A percentile compares a stretch with the other conserved stretches of the same genome.
Conservation (phyloP, 352 stramenopile genomes). For the Phytophthora pini region DNA sequence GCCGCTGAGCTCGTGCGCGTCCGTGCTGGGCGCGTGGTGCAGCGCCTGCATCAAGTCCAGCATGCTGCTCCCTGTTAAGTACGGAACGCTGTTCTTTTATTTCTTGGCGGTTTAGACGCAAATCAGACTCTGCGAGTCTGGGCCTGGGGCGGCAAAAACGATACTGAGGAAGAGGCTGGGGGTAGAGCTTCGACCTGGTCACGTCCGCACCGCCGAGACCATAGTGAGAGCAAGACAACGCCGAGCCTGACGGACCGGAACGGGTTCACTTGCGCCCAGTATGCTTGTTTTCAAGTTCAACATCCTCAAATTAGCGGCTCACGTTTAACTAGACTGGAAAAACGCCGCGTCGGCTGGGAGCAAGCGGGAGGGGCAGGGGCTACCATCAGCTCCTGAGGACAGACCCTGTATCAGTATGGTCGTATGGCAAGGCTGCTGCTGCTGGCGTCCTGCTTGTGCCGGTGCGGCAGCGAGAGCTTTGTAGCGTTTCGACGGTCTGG, state of each 20-base stretch:
- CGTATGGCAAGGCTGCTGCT: background rate
- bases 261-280: constrained; percentile 16
- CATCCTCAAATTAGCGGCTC: constrained; percentile 16
- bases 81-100: background rate
- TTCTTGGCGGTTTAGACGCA: constrained; percentile 1
- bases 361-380: background rate
- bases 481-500: constrained; percentile 23
- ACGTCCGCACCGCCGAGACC: constrained; percentile 3
- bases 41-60: constrained; percentile 41
- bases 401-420: constrained; percentile 3
- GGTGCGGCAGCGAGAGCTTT: constrained; percentile 13
- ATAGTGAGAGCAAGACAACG: constrained; percentile 18
- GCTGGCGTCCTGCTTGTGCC: constrained; percentile 4
- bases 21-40: constrained; percentile 18
- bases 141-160: no score
- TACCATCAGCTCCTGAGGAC: background rate
- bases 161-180: background rate
- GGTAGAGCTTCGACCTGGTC: background rate
- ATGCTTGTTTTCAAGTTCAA: constrained; percentile 33
- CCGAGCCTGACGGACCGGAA: constrained; percentile 8
- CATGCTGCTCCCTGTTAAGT: constrained; percentile 28
- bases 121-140: constrained; percentile 22
- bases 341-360: background rate
- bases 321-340: constrained; percentile 4
- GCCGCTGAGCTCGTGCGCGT: constrained; percentile 25